Evolutionary conservation across 129 eudicot genomes (phyloP), one percentile per base, ranked within the genome.

Genomic region (Tagetes patula): DNA sequence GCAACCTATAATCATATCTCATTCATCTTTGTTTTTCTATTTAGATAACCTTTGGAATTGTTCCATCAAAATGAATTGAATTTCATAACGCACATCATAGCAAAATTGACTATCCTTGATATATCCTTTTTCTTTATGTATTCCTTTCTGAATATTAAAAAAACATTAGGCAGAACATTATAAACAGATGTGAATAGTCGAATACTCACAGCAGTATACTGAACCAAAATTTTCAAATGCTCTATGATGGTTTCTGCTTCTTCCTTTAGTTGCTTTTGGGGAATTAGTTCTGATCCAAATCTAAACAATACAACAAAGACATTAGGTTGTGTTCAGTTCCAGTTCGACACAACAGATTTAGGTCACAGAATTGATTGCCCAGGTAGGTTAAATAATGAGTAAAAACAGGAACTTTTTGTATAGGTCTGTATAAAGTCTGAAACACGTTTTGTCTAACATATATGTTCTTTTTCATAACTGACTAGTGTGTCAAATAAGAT

Each of bases 241-340:
- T 83, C 96, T 84, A 95, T 95, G 59, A 84, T 82, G 37, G 85
- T 80, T 69, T 90, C 89, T 9, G 99, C 96, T 74, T 88, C 97
- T 74, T 90, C 96, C 85, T 94, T 86, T 68, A 94, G 74, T 65
- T 92, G 93, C 71, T 80, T 90, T 49, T 82, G 96, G 13, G 97
- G 94, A 42, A 84, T 69, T 63, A 82, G 81, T 80, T 95, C 97
- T 27, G 85, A 77, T 75, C 82, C 97, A 74, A 88, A 80, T 81
- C 99, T 90, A 78, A 80, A 73, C 66, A 34, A 47, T 41, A 66
- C 43, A 67, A 59, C 9, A 43, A 8, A 74, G 31, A 68, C 79
- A 75, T 59, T 74, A 79, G 12, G 50, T 75, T 10, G 45, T 32
- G 55, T 69, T 3, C 45, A 31, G 27, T 53, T 71, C 76, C 41